Evolutionary conservation across 177 flowering plant genomes (phyloP).

Genomic region (Vitis hybrid): DNA sequence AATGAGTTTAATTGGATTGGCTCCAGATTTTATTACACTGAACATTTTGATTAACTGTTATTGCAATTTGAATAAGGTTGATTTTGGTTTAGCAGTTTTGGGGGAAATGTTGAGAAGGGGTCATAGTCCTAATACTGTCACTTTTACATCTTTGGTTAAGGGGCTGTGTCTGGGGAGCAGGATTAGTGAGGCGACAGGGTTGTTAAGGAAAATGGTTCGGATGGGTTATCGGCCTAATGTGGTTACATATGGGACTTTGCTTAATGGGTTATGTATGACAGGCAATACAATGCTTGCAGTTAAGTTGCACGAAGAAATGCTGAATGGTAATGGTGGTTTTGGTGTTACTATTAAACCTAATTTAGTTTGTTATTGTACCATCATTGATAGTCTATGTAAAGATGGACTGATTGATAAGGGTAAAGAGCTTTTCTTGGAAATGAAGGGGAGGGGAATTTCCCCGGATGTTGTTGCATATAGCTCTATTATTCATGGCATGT

Average conservation of each 20-base stretch:
- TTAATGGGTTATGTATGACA: slow-evolving; percentile 42
- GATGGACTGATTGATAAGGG: slow-evolving; percentile 35
- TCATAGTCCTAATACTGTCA: slow-evolving; percentile 27
- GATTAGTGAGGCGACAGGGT: slow-evolving; percentile 27
- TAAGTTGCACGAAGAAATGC: slow-evolving; percentile 30
- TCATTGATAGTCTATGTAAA: slow-evolving; percentile 42
- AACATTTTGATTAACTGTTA: slow-evolving; percentile 40
- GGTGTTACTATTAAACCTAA: slow-evolving; percentile 20
- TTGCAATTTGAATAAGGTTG: slow-evolving; percentile 26
- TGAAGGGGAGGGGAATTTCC: slow-evolving; percentile 29
- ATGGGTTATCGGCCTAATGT: slow-evolving; percentile 30
- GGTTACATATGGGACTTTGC: slow-evolving; percentile 38
- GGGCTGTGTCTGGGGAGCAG: slow-evolving; percentile 35
- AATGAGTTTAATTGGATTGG: slow-evolving; percentile 21
- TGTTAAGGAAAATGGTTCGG: slow-evolving; percentile 30
- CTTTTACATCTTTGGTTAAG: slow-evolving; percentile 32
- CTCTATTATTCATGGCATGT: slow-evolving; percentile 33
- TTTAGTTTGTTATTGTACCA: slow-evolving; percentile 23
- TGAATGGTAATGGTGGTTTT: slow-evolving; percentile 8
- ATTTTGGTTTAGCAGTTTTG: slow-evolving; percentile 34
- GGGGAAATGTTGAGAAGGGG: slow-evolving; percentile 38
- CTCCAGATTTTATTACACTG: slow-evolving; percentile 25
- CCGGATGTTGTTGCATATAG: slow-evolving; percentile 37
- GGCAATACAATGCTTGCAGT: slow-evolving; percentile 33
- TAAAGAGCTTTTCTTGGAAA: slow-evolving; percentile 31